Percentiles rank a stretch among this genome's conserved stretches.
Evolutionary conservation across 1,139 yeast genomes (phyloP).

Genomic region (Scheffersomyces stambukii): DNA sequence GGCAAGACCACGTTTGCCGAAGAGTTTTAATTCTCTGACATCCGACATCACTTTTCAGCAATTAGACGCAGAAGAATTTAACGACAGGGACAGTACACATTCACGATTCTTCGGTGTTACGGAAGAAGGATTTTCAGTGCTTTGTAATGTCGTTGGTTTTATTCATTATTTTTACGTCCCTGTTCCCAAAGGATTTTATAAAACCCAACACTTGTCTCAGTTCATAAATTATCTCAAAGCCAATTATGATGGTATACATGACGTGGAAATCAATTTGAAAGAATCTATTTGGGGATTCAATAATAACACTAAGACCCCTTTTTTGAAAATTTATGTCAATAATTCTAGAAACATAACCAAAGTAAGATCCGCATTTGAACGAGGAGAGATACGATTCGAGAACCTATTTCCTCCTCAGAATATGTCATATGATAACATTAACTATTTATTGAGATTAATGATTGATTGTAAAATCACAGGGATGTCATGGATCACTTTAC

Average conservation of each 20-base stretch:
- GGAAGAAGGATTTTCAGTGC: slow-evolving; percentile 76
- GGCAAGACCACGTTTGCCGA: slow-evolving; percentile 56
- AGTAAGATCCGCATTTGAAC: slow-evolving; percentile 75
- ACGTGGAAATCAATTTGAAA: slow-evolving; percentile 61
- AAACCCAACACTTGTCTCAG: slow-evolving; percentile 45
- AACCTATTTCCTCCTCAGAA: slow-evolving; percentile 55
- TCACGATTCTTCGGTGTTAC: slow-evolving; percentile 94
- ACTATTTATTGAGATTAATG: slow-evolving; percentile 82
- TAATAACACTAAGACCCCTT: slow-evolving; percentile 74
- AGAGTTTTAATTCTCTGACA: slow-evolving; percentile 41
- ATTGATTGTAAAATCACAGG: slow-evolving; percentile 90
- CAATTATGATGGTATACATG: slow-evolving; percentile 53
- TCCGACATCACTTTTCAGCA: slow-evolving; percentile 79
- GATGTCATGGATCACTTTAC: slow-evolving; percentile 96
- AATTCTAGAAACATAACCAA: slow-evolving; percentile 65
- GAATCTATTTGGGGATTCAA: slow-evolving; percentile 95
- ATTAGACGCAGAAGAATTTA: slow-evolving; percentile 87
- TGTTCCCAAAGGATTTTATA: slow-evolving; percentile 74
- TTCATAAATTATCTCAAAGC: slow-evolving; percentile 49
- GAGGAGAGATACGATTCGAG: slow-evolving; percentile 70
- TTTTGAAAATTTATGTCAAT: slow-evolving; percentile 65
- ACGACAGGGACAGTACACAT: slow-evolving; percentile 51
- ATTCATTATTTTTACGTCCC: slow-evolving; percentile 89
- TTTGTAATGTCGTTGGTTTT: slow-evolving; percentile 88
- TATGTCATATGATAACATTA: slow-evolving; percentile 85